phyloP scores from a whole-genome alignment of 148 eudicot genomes.

The Silene latifolia region DNA sequence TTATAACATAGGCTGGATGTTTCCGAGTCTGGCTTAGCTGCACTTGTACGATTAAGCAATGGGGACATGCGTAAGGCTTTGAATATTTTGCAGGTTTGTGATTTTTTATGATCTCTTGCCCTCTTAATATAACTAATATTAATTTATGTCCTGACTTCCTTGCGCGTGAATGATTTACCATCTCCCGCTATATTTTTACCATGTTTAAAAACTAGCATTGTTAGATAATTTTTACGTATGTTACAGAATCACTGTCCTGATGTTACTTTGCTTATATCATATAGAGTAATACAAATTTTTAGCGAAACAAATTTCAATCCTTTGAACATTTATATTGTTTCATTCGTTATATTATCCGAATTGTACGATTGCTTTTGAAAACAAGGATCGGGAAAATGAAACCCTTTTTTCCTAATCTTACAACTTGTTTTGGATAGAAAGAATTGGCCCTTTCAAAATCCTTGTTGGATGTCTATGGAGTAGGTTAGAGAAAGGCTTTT shows the following conservation, averaged over 20 bases:
- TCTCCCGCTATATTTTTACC: not conserved
- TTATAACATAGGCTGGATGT: slow-evolving; percentile 66
- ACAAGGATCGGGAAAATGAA: too few relatives aligned
- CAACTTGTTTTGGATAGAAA: too few relatives aligned
- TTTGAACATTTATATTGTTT: not conserved
- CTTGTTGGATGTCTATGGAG: too few relatives aligned
- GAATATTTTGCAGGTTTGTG: slow-evolving; percentile 81
- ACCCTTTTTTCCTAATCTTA: too few relatives aligned
- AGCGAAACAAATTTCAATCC: not conserved
- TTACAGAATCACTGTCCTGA: too few relatives aligned
- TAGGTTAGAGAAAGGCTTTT: too few relatives aligned
- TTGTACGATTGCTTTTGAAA: not conserved
- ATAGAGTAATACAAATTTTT: too few relatives aligned
- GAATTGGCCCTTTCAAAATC: too few relatives aligned
- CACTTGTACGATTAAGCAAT: slow-evolving; percentile 84
- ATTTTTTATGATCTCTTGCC: not conserved
- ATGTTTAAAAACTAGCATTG: not conserved
- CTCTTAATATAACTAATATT: not conserved
- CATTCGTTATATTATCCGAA: not conserved
- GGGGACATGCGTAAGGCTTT: slow-evolving; percentile 99
- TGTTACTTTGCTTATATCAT: too few relatives aligned
- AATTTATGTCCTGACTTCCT: not conserved
- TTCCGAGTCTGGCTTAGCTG: slow-evolving; percentile 67
- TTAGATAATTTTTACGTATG: too few relatives aligned
- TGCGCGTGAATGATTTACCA: not conserved